Evolutionary conservation across 331 rosid genomes (phyloP).

Genomic region (Acacia concinna): DNA sequence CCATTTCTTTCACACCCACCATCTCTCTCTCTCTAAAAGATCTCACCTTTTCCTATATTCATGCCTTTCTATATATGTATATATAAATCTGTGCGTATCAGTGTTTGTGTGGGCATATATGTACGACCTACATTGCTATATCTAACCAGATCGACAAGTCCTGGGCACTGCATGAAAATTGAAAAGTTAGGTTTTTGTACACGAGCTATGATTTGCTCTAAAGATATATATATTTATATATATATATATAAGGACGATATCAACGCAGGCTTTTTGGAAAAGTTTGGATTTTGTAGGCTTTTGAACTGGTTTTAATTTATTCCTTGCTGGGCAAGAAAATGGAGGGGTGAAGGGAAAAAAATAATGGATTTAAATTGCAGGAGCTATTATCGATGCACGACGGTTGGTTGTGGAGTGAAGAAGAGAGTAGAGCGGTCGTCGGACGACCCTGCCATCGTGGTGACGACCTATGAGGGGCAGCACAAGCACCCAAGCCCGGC

Average conservation of each 20-base stretch:
- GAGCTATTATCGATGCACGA: slow-evolving; percentile 97
- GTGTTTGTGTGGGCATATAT: too few relatives aligned
- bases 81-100: too few relatives aligned
- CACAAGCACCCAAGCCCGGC: slow-evolving; percentile 69
- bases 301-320: not conserved
- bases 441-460: slow-evolving; percentile 55
- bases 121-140: not conserved
- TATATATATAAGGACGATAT: too few relatives aligned
- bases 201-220: not conserved
- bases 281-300: not conserved
- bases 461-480: slow-evolving; percentile 91
- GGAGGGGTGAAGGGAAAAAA: not conserved
- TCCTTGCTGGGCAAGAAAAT: slow-evolving; percentile 34
- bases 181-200: not conserved
- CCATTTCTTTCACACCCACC: not conserved
- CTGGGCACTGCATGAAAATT: not conserved
- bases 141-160: not conserved
- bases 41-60: not conserved
- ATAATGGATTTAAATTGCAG: slow-evolving; percentile 32
- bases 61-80: not conserved
- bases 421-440: slow-evolving; percentile 87
- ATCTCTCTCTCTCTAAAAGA: too few relatives aligned
- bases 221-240: not conserved
- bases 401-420: slow-evolving; percentile 73
- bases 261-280: not conserved